phyloP scores from a whole-genome alignment of 176 grass and related monocot genomes.

The Tillandsia leiboldiana region DNA sequence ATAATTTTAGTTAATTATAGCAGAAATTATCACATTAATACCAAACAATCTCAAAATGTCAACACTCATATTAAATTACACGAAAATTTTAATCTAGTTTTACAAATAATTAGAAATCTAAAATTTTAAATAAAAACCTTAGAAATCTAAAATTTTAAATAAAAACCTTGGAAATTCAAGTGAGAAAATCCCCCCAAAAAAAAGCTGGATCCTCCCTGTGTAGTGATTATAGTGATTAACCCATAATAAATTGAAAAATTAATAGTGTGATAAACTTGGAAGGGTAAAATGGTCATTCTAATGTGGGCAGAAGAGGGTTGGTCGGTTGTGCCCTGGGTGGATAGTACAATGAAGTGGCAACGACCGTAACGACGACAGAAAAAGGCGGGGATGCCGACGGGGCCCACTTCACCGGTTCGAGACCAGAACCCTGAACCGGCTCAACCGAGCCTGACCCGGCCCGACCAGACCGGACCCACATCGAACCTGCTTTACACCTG shows the following conservation, averaged over 20 bases:
- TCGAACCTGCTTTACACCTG: not conserved
- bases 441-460: not conserved
- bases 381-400: not conserved
- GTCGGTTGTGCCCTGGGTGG: not conserved
- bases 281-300: not conserved
- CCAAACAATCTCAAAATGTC: too few relatives aligned
- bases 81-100: too few relatives aligned
- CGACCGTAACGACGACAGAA: constrained; percentile 22
- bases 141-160: too few relatives aligned
- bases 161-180: too few relatives aligned
- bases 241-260: not conserved
- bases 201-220: too few relatives aligned
- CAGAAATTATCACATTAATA: too few relatives aligned
- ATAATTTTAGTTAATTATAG: too few relatives aligned
- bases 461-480: constrained; percentile 1
- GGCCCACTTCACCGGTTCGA: not conserved
- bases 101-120: too few relatives aligned
- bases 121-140: too few relatives aligned
- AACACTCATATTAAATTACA: too few relatives aligned
- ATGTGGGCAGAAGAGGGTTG: not conserved
- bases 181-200: too few relatives aligned
- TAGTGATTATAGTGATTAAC: too few relatives aligned
- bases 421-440: not conserved
- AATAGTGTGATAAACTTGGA: not conserved
- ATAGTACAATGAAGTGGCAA: not conserved